phyloP scores from a whole-genome alignment of 2,329 filamentous ascomycete species.

The Coleophoma cylindrospora region DNA sequence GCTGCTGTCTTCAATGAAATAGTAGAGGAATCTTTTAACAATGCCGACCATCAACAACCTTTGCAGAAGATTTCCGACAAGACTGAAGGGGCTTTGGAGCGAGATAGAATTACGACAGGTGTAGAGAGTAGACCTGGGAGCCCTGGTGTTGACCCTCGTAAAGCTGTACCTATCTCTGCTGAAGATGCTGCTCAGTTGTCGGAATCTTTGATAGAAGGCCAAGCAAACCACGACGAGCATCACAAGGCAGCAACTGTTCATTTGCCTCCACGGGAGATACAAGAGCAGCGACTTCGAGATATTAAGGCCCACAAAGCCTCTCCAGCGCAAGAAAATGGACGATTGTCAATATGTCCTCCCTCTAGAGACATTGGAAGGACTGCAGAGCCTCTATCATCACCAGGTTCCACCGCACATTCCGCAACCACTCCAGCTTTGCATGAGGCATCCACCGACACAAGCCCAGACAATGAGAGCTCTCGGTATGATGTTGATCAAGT shows the following conservation, averaged over 20 bases:
- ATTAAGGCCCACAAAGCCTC: conserved; percentile 32
- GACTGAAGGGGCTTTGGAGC: conserved; percentile 15
- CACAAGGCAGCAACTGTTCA: conserved; percentile 31
- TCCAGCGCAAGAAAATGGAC: conserved; percentile 20
- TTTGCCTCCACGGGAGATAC: conserved; percentile 42
- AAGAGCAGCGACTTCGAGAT: conserved; percentile 37
- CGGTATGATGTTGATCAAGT: conserved; percentile 44
- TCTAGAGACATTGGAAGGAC: conserved; percentile 29
- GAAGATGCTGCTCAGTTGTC: conserved; percentile 27
- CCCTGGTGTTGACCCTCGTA: conserved; percentile 24
- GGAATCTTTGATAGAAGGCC: conserved; percentile 17
- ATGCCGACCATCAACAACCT: conserved; percentile 10
- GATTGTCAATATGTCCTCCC: conserved; percentile 29
- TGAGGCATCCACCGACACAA: conserved; percentile 68
- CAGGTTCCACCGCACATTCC: conserved; percentile 66
- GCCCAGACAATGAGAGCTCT: conserved; percentile 63
- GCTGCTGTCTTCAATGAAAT: conserved; percentile 15
- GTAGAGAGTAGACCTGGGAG: conserved; percentile 23
- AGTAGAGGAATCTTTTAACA: conserved; percentile 16
- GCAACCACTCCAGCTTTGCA: conserved; percentile 66
- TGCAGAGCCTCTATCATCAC: conserved; percentile 45
- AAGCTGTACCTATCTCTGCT: conserved; percentile 24
- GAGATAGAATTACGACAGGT: conserved; percentile 15
- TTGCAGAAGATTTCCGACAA: conserved; percentile 6
- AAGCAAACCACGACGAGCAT: conserved; percentile 15